Evolutionary conservation across 2,329 filamentous ascomycete genomes (phyloP).

Genomic region (Arthrobotrys megalospora): DNA sequence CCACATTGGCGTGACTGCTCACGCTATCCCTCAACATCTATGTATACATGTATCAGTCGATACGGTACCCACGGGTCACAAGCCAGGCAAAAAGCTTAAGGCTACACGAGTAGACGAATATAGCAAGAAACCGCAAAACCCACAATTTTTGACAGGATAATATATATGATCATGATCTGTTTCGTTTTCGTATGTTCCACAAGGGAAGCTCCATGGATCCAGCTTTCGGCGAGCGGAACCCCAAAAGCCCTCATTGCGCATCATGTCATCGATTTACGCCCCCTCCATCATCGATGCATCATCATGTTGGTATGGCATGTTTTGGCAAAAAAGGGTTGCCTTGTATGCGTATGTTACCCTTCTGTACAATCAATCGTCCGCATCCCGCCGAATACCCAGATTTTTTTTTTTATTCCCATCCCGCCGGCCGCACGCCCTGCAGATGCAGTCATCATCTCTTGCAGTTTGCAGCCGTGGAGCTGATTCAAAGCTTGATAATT

Average conservation of each 20-base stretch:
- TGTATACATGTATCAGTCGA: too few relatives aligned
- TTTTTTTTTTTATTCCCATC: constrained; percentile 25
- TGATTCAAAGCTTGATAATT: constrained; percentile 1
- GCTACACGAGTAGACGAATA: constrained; percentile 15
- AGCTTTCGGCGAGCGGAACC: constrained; percentile 5
- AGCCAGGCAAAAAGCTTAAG: constrained; percentile 7
- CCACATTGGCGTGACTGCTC: constrained; percentile 49
- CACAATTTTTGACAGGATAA: neutral
- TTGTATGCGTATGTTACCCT: neutral
- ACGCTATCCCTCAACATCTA: constrained; percentile 32
- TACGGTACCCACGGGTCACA: constrained; percentile 27
- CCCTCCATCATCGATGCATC: constrained; percentile 17
- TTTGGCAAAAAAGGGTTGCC: constrained; percentile 1
- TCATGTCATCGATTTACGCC: constrained; percentile 21
- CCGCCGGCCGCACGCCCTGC: constrained; percentile 31
- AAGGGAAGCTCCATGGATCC: neutral
- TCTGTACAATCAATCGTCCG: constrained; percentile 17
- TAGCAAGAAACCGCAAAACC: constrained; percentile 27
- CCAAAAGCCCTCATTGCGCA: constrained; percentile 12
- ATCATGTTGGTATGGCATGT: constrained; percentile 29
- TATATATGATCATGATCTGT: constrained; percentile 12
- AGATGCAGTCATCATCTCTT: constrained; percentile 38
- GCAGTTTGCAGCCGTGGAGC: constrained; percentile 27
- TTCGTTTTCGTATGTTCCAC: constrained; percentile 12
- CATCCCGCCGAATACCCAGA: constrained; percentile 21